Evolutionary conservation across 768 basidiomycete genomes (phyloP).

Genomic region (Serendipita indica): DNA sequence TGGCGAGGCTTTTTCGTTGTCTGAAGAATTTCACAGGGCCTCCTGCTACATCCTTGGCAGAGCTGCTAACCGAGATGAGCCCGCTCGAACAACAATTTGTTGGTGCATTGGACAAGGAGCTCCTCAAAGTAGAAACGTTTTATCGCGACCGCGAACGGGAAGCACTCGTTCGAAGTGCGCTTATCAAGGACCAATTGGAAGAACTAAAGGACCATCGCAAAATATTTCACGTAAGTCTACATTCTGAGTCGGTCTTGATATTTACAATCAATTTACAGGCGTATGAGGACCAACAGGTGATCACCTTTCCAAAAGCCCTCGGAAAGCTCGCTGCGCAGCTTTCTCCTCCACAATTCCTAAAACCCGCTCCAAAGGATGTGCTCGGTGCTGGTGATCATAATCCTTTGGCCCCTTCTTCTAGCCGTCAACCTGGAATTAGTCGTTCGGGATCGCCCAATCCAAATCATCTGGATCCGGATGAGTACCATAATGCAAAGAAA

Average conservation of each 20-base stretch:
- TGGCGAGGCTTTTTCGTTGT: not conserved
- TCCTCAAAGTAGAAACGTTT: constrained; percentile 77
- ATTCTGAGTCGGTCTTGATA: not conserved
- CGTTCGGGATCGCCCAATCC: not conserved
- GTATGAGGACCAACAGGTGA: not conserved
- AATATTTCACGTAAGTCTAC: constrained; percentile 36
- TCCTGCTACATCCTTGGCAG: constrained; percentile 18
- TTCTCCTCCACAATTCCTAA: not conserved
- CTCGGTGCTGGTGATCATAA: not conserved
- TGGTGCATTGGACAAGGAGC: constrained; percentile 54
- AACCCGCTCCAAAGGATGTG: not conserved
- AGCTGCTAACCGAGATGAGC: constrained; percentile 37
- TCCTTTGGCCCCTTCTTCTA: not conserved
- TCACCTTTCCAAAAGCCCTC: not conserved
- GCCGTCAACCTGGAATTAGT: not conserved
- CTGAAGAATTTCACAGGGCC: not conserved
- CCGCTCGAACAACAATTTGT: constrained; percentile 60
- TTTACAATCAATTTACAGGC: not conserved
- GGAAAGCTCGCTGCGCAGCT: constrained; percentile 3
- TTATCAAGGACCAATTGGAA: constrained; percentile 49
- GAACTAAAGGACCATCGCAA: constrained; percentile 60
- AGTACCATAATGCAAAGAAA: constrained; percentile 73
- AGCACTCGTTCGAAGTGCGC: constrained; percentile 13
- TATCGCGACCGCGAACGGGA: constrained; percentile 56
- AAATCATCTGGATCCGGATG: constrained; percentile 42